phyloP scores from a whole-genome alignment of 2,329 filamentous ascomycete genomes.

The Aspergillus uvarum region DNA sequence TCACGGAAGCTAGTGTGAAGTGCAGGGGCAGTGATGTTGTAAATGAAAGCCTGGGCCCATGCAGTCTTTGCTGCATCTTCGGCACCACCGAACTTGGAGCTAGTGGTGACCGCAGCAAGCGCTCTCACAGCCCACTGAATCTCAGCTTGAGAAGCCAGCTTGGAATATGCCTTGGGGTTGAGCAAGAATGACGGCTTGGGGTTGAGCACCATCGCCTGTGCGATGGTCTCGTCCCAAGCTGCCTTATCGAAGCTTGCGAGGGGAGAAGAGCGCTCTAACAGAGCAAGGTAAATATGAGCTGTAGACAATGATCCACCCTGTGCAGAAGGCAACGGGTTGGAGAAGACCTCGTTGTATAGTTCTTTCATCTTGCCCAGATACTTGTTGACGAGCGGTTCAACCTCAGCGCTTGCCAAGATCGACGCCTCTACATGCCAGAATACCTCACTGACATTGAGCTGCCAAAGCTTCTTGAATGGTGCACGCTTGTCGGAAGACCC shows the following conservation, averaged over 20 bases:
- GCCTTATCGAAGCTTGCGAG: slow-evolving; percentile 55
- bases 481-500: slow-evolving; percentile 83
- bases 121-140: slow-evolving; percentile 73
- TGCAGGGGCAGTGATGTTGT: slow-evolving; percentile 64
- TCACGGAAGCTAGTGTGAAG: slow-evolving; percentile 64
- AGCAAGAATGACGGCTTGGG: slow-evolving; percentile 86
- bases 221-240: slow-evolving; percentile 52
- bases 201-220: slow-evolving; percentile 66
- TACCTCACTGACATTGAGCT: slow-evolving; percentile 69
- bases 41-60: slow-evolving; percentile 87
- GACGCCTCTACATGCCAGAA: slow-evolving; percentile 58
- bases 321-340: slow-evolving; percentile 74
- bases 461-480: slow-evolving; percentile 75
- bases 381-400: slow-evolving; percentile 50
- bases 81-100: slow-evolving; percentile 53
- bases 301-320: slow-evolving; percentile 81
- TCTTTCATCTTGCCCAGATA: slow-evolving; percentile 56
- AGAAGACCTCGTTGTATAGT: slow-evolving; percentile 72
- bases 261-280: slow-evolving; percentile 57
- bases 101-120: slow-evolving; percentile 60
- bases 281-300: slow-evolving; percentile 70
- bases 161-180: slow-evolving; percentile 80
- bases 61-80: slow-evolving; percentile 55
- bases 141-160: slow-evolving; percentile 72
- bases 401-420: slow-evolving; percentile 50